Conservation (phyloP, 306 rosid genomes). For the Mucuna pruriens region DNA sequence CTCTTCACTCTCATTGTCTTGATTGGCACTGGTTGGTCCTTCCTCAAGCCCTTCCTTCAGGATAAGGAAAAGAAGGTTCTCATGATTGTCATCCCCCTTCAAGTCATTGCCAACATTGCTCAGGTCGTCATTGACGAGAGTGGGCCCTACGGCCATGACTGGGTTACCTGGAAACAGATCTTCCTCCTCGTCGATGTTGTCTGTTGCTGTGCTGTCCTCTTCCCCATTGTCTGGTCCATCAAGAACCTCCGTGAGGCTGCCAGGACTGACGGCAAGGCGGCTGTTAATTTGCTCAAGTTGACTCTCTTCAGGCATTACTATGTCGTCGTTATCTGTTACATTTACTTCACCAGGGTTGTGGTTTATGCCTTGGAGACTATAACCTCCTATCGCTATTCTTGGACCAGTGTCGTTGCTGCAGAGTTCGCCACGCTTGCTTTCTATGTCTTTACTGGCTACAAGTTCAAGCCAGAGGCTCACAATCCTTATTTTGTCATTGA, state of each 20-base stretch:
- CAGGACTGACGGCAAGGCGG: constrained; percentile 90
- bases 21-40: constrained; percentile 98
- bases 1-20: constrained; percentile 83
- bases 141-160: constrained; percentile 79
- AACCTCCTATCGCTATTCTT: constrained; percentile 86
- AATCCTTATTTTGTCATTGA: constrained; percentile 90
- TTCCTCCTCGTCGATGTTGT: constrained; percentile 89
- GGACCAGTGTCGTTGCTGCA: constrained; percentile 92
- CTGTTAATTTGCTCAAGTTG: constrained; percentile 92
- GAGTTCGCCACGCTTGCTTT: constrained; percentile 88
- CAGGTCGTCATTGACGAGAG: constrained; percentile 88
- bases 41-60: constrained; percentile 85
- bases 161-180: constrained; percentile 91
- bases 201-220: constrained; percentile 92
- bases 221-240: constrained; percentile 97
- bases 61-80: constrained; percentile 95
- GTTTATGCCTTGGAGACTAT: constrained; percentile 90
- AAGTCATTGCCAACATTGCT: constrained; percentile 86
- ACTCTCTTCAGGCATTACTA: constrained; percentile 91
- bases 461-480: constrained; percentile 94
- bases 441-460: constrained; percentile 82
- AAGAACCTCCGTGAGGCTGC: constrained; percentile 97
- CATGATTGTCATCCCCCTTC: constrained; percentile 92
- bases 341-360: constrained; percentile 94
- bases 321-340: constrained; percentile 88